These are phyloP conservation scores for Byssochlamys sp. DNA, from an alignment of 2,329 filamentous ascomycete genomes.

Conservation along the genomic window DNA sequence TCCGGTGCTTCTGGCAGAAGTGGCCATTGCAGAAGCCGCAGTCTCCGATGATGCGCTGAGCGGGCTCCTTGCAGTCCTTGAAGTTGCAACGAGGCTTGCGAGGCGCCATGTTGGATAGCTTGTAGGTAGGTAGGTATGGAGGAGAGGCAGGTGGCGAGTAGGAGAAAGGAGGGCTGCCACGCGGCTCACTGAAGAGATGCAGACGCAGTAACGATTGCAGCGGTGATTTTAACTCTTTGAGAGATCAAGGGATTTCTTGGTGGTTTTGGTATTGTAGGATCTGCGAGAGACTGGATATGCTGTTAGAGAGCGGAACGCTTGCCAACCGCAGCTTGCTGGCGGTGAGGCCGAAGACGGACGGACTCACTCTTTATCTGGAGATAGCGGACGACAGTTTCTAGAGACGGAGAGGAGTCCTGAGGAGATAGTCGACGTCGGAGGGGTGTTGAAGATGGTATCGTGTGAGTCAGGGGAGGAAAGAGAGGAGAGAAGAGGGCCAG, in stretches of 20 bases:
- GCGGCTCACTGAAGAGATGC: background rate
- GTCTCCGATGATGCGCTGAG: constrained; percentile 89
- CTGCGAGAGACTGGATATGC: background rate
- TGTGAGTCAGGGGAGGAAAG: constrained; percentile 1
- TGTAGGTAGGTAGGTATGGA: background rate
- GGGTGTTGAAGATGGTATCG: constrained; percentile 1
- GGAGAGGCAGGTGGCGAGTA: constrained; percentile 2
- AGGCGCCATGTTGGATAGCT: constrained; percentile 30
- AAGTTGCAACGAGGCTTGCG: constrained; percentile 67
- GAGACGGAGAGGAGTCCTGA: background rate
- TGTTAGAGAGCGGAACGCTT: background rate
- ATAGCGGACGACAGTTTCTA: background rate
- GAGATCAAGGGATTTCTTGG: constrained; percentile 3
- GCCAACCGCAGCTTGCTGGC: background rate
- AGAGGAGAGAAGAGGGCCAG: constrained; percentile 4
- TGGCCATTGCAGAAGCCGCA: constrained; percentile 90
- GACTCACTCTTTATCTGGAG: background rate
- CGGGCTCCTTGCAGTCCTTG: constrained; percentile 77
- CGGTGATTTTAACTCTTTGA: background rate
- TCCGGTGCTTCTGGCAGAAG: constrained; percentile 88
- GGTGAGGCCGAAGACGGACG: background rate
- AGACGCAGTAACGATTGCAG: constrained; percentile 4
- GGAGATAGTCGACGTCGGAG: background rate
- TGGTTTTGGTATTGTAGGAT: constrained; percentile 3
- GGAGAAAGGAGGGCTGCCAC: background rate